phyloP scores from a whole-genome alignment of 345 rosid genomes.

The Camelina neglecta region DNA sequence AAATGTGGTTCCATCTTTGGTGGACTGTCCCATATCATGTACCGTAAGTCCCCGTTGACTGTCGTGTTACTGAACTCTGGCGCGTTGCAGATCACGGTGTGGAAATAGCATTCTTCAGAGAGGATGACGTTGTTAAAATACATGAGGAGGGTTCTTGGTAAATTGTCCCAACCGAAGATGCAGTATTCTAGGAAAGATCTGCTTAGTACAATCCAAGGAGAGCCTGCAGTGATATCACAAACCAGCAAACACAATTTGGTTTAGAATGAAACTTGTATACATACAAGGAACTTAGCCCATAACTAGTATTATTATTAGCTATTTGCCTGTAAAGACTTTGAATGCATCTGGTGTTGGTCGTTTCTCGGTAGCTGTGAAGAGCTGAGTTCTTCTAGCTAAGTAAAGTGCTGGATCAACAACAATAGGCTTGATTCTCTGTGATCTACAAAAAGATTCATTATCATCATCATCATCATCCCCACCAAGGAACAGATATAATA shows the following conservation, averaged over 20 bases:
- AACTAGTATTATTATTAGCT: background rate
- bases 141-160: conserved; percentile 91
- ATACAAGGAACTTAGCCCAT: background rate
- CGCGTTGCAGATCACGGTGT: conserved; percentile 88
- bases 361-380: conserved; percentile 84
- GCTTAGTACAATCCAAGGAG: conserved; percentile 86
- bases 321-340: conserved; percentile 87
- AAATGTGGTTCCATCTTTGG: conserved; percentile 94
- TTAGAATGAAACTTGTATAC: conserved; percentile 15
- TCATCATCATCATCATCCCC: conserved; percentile 21
- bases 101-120: conserved; percentile 92
- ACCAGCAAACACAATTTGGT: conserved; percentile 23
- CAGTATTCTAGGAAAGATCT: conserved; percentile 87
- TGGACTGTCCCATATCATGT: conserved; percentile 96
- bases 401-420: conserved; percentile 92
- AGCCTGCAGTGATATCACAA: conserved; percentile 64
- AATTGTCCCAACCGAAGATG: conserved; percentile 94
- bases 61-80: conserved; percentile 85
- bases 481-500: background rate
- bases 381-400: conserved; percentile 84
- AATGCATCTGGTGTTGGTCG: conserved; percentile 82
- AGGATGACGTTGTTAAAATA: conserved; percentile 85
- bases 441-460: conserved; percentile 50
- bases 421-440: conserved; percentile 83
- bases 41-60: conserved; percentile 81